phyloP scores from a whole-genome alignment of 805 yeast genomes.

The Blastobotrys terrestris region DNA sequence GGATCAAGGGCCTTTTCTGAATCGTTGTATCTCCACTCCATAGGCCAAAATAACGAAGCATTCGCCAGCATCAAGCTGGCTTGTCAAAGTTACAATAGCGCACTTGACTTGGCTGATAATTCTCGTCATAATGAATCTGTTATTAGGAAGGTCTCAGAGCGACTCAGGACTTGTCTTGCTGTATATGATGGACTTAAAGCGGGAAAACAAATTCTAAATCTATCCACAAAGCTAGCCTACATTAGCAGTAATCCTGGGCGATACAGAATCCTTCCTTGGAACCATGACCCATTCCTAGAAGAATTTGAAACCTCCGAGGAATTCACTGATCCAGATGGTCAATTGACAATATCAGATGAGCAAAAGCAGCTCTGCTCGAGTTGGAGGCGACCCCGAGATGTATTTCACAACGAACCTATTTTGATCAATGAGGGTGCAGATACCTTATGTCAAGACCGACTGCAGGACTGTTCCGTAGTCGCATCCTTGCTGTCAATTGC shows the following conservation, averaged over 20 bases:
- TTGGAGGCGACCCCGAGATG: conserved; percentile 20
- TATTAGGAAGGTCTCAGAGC: background rate
- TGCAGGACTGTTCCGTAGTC: conserved; percentile 71
- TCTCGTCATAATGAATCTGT: background rate
- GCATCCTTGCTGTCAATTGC: conserved; percentile 54
- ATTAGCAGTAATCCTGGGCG: conserved; percentile 27
- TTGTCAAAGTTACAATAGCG: conserved; percentile 1
- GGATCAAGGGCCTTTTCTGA: background rate
- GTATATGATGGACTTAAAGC: conserved; percentile 19
- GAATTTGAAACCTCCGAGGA: conserved; percentile 6
- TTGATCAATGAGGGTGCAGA: conserved; percentile 10
- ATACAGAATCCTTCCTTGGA: conserved; percentile 28
- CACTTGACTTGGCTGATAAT: background rate
- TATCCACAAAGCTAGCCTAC: conserved; percentile 26
- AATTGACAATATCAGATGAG: conserved; percentile 11
- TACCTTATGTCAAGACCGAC: conserved; percentile 20
- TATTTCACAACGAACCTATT: conserved; percentile 8
- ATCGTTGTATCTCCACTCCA: conserved; percentile 16
- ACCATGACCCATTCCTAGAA: conserved; percentile 3
- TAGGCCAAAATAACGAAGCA: conserved; percentile 13
- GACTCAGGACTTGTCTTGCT: conserved; percentile 8
- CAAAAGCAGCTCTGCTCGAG: conserved; percentile 12
- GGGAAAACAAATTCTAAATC: conserved; percentile 12
- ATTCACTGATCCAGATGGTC: conserved; percentile 19
- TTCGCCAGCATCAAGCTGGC: conserved; percentile 7